Evolutionary conservation across 768 basidiomycete genomes (phyloP).

Genomic region (Lactarius hatsudake): DNA sequence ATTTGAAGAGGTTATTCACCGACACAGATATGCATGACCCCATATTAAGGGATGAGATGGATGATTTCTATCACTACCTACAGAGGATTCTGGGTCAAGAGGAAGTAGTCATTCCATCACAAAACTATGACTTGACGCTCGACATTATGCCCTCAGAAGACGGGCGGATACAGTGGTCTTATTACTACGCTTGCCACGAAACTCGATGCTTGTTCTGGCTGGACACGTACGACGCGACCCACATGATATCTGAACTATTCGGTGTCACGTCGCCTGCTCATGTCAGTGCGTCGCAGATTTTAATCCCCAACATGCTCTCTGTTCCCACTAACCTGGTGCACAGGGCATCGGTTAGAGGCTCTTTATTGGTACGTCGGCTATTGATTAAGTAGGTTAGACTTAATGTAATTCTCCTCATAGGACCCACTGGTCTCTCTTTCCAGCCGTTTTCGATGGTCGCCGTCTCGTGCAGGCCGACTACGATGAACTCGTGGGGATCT

Average conservation of each 20-base stretch:
- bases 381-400: background rate
- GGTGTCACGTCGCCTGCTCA: constrained; percentile 23
- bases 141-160: constrained; percentile 37
- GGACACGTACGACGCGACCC: constrained; percentile 39
- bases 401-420: constrained; percentile 19
- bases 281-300: constrained; percentile 19
- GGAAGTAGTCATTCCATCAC: constrained; percentile 33
- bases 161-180: constrained; percentile 33
- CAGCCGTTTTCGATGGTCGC: constrained; percentile 18
- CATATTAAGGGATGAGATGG: constrained; percentile 35
- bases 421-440: constrained; percentile 34
- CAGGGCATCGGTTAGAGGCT: constrained; percentile 29
- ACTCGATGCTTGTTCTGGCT: constrained; percentile 54
- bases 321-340: background rate
- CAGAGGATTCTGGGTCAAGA: constrained; percentile 22
- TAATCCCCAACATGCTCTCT: too few relatives aligned
- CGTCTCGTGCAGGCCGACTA: constrained; percentile 14
- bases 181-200: constrained; percentile 53
- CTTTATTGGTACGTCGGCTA: constrained; percentile 30
- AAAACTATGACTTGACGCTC: constrained; percentile 44
- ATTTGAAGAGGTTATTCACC: constrained; percentile 47
- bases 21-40: constrained; percentile 52
- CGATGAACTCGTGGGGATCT: constrained; percentile 40
- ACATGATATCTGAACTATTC: constrained; percentile 33
- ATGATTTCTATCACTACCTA: constrained; percentile 35